These are phyloP conservation scores for Ceratorhiza oryzae-sativae DNA, from an alignment of 1,284 basidiomycete species.

Conservation along the genomic window DNA sequence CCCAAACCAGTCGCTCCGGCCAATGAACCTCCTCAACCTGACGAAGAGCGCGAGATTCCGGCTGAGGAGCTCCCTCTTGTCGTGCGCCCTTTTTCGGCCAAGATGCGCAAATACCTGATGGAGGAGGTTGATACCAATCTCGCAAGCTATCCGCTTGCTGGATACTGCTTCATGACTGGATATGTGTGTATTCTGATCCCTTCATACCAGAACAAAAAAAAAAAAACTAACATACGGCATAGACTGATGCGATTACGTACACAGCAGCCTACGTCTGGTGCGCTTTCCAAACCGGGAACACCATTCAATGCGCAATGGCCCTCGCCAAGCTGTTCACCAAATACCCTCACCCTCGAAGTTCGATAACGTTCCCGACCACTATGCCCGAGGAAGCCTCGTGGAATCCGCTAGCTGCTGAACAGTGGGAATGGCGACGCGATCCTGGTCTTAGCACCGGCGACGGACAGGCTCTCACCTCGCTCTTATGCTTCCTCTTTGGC, in stretches of 20 bases:
- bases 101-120: slow-evolving; percentile 49
- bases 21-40: not conserved
- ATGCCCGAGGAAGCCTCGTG: slow-evolving; percentile 10
- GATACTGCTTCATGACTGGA: slow-evolving; percentile 88
- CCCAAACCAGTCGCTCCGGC: not conserved
- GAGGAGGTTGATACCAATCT: slow-evolving; percentile 67
- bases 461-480: slow-evolving; percentile 79
- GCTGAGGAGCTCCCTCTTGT: slow-evolving; percentile 6
- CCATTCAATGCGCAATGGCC: slow-evolving; percentile 35
- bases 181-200: slow-evolving; percentile 51
- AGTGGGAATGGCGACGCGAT: slow-evolving; percentile 26
- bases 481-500: slow-evolving; percentile 76
- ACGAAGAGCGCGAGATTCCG: slow-evolving; percentile 3
- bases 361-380: slow-evolving; percentile 3
- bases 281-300: slow-evolving; percentile 71
- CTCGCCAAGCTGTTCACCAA: slow-evolving; percentile 29
- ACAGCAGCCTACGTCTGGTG: slow-evolving; percentile 86
- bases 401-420: slow-evolving; percentile 27
- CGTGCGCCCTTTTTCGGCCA: slow-evolving; percentile 32
- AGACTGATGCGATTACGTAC: slow-evolving; percentile 75
- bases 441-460: slow-evolving; percentile 73
- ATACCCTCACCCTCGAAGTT: slow-evolving; percentile 43
- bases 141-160: slow-evolving; percentile 67
- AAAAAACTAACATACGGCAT: not conserved
- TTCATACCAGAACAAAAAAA: not conserved